phyloP scores from a whole-genome alignment of 2,329 filamentous ascomycete species.

The Xylariaceae sp. region DNA sequence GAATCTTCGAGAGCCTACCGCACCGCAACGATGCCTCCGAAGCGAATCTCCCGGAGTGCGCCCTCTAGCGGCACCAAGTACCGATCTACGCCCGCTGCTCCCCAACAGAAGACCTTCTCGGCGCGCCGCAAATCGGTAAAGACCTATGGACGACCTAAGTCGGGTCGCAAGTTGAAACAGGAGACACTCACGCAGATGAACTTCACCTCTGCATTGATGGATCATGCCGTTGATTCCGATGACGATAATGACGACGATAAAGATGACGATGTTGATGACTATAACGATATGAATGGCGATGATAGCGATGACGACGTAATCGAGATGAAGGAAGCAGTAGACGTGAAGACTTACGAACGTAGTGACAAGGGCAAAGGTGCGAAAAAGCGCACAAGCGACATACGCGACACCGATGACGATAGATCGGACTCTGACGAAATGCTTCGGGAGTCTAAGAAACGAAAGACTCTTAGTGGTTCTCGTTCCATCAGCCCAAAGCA shows the following conservation, averaged over 20 bases:
- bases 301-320: constrained; percentile 11
- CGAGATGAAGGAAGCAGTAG: constrained; percentile 9
- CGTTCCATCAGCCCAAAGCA: constrained; percentile 20
- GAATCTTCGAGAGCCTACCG: not conserved
- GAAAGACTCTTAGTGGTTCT: constrained; percentile 30
- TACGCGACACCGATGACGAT: constrained; percentile 31
- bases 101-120: constrained; percentile 27
- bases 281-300: constrained; percentile 14
- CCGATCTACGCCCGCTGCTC: constrained; percentile 25
- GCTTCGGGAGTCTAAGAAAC: constrained; percentile 26
- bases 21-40: constrained; percentile 24
- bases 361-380: constrained; percentile 14
- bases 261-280: not conserved
- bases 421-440: constrained; percentile 20
- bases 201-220: constrained; percentile 25
- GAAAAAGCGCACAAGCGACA: constrained; percentile 19
- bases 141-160: constrained; percentile 26
- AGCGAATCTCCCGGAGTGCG: constrained; percentile 23
- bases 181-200: constrained; percentile 31
- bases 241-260: constrained; percentile 21
- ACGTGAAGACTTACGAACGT: constrained; percentile 10
- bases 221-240: constrained; percentile 17
- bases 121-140: constrained; percentile 23
- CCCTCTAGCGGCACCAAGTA: constrained; percentile 19
- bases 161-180: constrained; percentile 21